Percentiles rank a stretch among this genome's conserved stretches.
phyloP scores from a whole-genome alignment of 768 basidiomycete species.

The Kwoniella sp. region DNA sequence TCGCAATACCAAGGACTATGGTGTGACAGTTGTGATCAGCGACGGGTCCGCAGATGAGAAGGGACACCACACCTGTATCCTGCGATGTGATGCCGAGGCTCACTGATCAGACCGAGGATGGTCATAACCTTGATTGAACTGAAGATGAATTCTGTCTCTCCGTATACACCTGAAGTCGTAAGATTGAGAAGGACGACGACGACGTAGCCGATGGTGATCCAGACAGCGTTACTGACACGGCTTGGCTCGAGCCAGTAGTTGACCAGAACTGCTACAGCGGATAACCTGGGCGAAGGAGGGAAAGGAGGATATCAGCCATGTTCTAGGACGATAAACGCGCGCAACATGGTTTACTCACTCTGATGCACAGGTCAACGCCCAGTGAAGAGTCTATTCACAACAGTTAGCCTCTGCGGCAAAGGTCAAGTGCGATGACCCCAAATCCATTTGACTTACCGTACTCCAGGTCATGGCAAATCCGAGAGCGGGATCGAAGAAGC shows the following conservation, averaged over 20 bases:
- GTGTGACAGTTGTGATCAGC: too few relatives aligned
- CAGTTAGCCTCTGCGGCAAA: too few relatives aligned
- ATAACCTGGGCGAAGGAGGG: too few relatives aligned
- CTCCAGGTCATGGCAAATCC: constrained; percentile 32
- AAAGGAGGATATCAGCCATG: background rate
- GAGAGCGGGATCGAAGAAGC: constrained; percentile 61
- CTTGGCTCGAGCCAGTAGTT: constrained; percentile 32
- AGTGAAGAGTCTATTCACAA: constrained; percentile 6
- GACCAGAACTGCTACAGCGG: constrained; percentile 31
- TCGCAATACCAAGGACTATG: constrained; percentile 47
- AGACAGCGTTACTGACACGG: constrained; percentile 30
- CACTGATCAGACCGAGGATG: constrained; percentile 48
- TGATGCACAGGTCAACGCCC: constrained; percentile 15
- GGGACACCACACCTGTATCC: too few relatives aligned
- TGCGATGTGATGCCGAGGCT: too few relatives aligned
- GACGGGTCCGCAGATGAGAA: too few relatives aligned
- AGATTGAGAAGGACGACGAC: constrained; percentile 27
- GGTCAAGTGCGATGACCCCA: too few relatives aligned
- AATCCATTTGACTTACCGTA: constrained; percentile 67
- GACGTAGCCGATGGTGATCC: constrained; percentile 33
- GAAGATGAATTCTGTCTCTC: constrained; percentile 73
- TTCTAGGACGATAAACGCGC: background rate
- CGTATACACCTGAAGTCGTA: constrained; percentile 57
- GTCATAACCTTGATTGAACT: constrained; percentile 54
- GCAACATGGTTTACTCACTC: constrained; percentile 3